A percentile compares a stretch with the other conserved stretches of the same genome.
Conservation (phyloP, 1,284 basidiomycete genomes). For the Vanrija sp. region DNA sequence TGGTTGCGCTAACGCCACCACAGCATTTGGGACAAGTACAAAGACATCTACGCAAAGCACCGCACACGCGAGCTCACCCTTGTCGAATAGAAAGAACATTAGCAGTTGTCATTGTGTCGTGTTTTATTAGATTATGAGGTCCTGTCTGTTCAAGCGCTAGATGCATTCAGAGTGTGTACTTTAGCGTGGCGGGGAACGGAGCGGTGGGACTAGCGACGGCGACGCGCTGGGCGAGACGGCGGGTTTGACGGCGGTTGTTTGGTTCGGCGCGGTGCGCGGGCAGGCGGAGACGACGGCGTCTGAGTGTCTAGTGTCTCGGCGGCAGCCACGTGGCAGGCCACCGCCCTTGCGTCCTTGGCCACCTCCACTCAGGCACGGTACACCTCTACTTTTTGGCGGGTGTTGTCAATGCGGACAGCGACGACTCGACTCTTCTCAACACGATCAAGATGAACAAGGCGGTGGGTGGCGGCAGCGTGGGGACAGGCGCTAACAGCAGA, state of each 20-base stretch:
- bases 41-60: slow-evolving; percentile 53
- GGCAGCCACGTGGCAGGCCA: no score
- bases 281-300: no score
- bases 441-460: slow-evolving; percentile 12
- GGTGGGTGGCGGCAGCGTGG: not conserved
- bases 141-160: not conserved
- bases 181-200: no score
- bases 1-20: slow-evolving; percentile 31
- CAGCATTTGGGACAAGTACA: slow-evolving; percentile 86
- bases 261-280: no score
- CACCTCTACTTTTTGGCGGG: not conserved
- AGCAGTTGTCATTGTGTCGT: not conserved
- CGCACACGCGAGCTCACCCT: slow-evolving; percentile 48
- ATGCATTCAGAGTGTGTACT: slow-evolving; percentile 2
- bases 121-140: not conserved
- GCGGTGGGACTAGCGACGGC: no score
- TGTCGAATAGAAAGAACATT: slow-evolving; percentile 30
- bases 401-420: not conserved
- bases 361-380: not conserved
- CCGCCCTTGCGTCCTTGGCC: not conserved
- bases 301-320: no score
- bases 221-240: no score
- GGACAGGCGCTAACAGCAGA: slow-evolving; percentile 12
- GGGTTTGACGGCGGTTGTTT: no score
- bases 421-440: not conserved